phyloP scores from a whole-genome alignment of 23 red algal genomes.

The Pyropia haitanensis region DNA sequence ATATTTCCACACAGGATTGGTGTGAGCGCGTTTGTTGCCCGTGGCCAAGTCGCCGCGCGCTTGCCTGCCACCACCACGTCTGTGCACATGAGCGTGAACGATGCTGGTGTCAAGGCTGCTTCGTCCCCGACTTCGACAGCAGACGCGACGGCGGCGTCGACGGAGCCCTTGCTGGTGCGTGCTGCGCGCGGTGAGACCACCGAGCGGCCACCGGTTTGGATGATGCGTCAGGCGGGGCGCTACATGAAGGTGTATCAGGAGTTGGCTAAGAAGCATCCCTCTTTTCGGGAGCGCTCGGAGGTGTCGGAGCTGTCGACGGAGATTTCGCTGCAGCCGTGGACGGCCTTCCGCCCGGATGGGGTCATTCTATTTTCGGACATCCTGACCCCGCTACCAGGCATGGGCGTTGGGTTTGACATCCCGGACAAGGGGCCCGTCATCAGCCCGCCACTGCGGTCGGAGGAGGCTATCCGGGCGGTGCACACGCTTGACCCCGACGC shows the following conservation, averaged over 20 bases:
- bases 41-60: too few relatives aligned
- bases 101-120: slow-evolving; percentile 2
- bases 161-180: slow-evolving; percentile 72
- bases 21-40: too few relatives aligned
- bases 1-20: too few relatives aligned
- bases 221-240: slow-evolving; percentile 97
- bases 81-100: too few relatives aligned
- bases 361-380: slow-evolving; percentile 99
- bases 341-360: slow-evolving; percentile 81
- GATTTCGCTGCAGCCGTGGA: slow-evolving; percentile 96
- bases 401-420: slow-evolving; percentile 94
- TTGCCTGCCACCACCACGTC: too few relatives aligned
- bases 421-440: slow-evolving; percentile 90
- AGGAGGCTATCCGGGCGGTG: slow-evolving; percentile 65
- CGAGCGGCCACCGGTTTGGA: slow-evolving; percentile 84
- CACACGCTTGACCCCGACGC: slow-evolving; percentile 61
- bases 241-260: slow-evolving; percentile 98
- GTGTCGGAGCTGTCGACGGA: slow-evolving; percentile 80
- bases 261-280: slow-evolving; percentile 87
- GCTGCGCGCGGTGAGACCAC: slow-evolving; percentile 63
- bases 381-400: slow-evolving; percentile 90
- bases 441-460: slow-evolving; percentile 57
- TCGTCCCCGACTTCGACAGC: slow-evolving; percentile 20
- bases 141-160: background rate
- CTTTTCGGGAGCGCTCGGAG: slow-evolving; percentile 95